Base-by-base conservation (phyloP, 2,329 filamentous ascomycete species). In the Cadophora gregata region DNA sequence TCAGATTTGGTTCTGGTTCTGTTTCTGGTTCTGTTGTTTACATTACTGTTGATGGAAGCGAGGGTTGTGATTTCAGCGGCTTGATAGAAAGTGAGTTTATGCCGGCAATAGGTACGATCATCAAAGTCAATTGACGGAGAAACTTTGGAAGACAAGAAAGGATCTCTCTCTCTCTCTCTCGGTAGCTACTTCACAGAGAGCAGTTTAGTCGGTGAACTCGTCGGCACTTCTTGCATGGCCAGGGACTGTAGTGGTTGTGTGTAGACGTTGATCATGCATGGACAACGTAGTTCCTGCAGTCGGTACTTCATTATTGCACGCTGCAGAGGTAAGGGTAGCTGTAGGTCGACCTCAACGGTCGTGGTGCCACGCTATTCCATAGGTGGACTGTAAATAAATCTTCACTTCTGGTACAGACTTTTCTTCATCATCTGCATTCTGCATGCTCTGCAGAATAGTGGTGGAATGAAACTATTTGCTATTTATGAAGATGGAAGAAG, bases 241-340 rank as follows among this genome's bases (percentile, higher is more conserved):
- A 31, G 53, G 21, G 38, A 42, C 16, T 8, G 5, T 47, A 6
- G 31, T 47, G 42, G 21, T 47, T 19, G 42, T 47, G 42, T 47
- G 42, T 47, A 47, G 4, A 16, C 14, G 38, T 45, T 45, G 38
- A 45, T 45, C 38, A 36, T 56, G 53, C 53, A 56, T 29, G 21
- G 53, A 36, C 53, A 56, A 56, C 50, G 25, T 27, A 36, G 53
- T 56, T 56, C 53, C 53, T 56, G 53, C 53, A 56, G 53, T 36
- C 53, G 53, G 53, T 56, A 56, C 53, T 56, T 56, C 38, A 56
- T 36, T 6, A 36, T n/a, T 56, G 31, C 31, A n/a, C 6, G 53
- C 31, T 56, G 53, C 29, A 56, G 29, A 29, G 25, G 19, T 14
- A 33, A 31, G 53, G 31, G 53, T 24, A 56, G 53, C 31, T 47